Percentiles rank a stretch among this genome's conserved stretches.
phyloP scores from a whole-genome alignment of 202 grass and related monocot genomes.

The Tripidium arundinaceum region DNA sequence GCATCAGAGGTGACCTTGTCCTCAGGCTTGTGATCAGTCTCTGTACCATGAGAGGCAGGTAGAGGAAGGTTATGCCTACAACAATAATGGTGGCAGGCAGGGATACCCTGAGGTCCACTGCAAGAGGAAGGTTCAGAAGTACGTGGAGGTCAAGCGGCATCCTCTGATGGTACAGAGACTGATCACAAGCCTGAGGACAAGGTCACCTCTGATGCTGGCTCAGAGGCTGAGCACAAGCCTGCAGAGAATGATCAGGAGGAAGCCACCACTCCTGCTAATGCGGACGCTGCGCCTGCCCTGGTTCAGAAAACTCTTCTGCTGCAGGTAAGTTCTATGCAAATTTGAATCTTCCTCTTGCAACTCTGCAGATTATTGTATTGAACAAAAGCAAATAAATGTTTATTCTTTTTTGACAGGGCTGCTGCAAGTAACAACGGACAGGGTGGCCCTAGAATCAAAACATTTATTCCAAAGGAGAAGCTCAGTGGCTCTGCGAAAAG shows the following conservation, averaged over 20 bases:
- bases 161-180: constrained; percentile 28
- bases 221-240: constrained; percentile 27
- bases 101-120: background rate
- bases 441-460: background rate
- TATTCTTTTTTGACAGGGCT: constrained; percentile 11
- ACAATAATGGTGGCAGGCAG: background rate
- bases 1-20: background rate
- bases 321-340: background rate
- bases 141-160: background rate
- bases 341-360: background rate
- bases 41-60: constrained; percentile 9
- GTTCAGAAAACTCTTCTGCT: constrained; percentile 5
- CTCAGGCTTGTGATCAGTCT: background rate
- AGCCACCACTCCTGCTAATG: background rate
- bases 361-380: background rate
- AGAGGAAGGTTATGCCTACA: background rate
- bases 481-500: constrained; percentile 29
- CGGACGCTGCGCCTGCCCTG: background rate
- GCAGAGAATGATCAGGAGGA: background rate
- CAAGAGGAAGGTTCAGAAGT: background rate
- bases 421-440: background rate
- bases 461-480: background rate
- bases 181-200: constrained; percentile 20
- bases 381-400: background rate
- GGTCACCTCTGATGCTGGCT: constrained; percentile 24